These are phyloP conservation scores for Aegilops speltoides DNA, from an alignment of 176 grass and related monocot species.

Conservation along the genomic window DNA sequence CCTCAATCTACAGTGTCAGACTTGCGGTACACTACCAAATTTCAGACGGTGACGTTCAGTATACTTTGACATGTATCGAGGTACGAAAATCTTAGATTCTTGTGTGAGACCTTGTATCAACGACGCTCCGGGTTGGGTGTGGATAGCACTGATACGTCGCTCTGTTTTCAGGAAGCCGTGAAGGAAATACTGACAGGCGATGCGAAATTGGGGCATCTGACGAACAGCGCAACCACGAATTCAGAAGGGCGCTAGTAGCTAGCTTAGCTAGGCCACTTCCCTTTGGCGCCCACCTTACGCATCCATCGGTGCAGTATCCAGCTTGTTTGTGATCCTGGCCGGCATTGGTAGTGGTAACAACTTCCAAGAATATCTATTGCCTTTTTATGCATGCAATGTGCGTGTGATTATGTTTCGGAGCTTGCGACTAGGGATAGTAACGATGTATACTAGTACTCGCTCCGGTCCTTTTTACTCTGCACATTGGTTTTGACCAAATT, in stretches of 20 bases:
- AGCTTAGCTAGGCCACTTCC: background rate
- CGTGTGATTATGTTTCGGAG: background rate
- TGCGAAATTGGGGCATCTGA: conserved; percentile 25
- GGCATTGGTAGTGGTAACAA: background rate
- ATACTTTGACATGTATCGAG: conserved; percentile 63
- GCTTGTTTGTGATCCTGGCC: background rate
- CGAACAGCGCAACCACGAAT: conserved; percentile 15
- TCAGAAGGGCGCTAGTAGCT: conserved; percentile 39
- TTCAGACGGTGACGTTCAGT: conserved; percentile 72
- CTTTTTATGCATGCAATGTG: background rate
- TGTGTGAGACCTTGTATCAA: background rate
- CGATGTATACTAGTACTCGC: too few species aligned
- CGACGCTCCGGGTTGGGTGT: too few species aligned
- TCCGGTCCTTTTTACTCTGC: too few species aligned
- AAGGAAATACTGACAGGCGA: conserved; percentile 46
- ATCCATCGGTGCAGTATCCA: background rate
- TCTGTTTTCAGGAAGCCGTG: conserved; percentile 61
- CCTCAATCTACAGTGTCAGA: conserved; percentile 51
- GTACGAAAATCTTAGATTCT: background rate
- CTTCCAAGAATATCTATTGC: conserved; percentile 7
- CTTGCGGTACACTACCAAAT: conserved; percentile 88
- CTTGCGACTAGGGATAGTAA: background rate
- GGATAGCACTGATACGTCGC: background rate
- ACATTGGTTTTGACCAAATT: too few species aligned
- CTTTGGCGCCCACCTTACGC: background rate